Conservation (phyloP, 2,329 filamentous ascomycete species). For the Ophioceras dolichostomum region DNA sequence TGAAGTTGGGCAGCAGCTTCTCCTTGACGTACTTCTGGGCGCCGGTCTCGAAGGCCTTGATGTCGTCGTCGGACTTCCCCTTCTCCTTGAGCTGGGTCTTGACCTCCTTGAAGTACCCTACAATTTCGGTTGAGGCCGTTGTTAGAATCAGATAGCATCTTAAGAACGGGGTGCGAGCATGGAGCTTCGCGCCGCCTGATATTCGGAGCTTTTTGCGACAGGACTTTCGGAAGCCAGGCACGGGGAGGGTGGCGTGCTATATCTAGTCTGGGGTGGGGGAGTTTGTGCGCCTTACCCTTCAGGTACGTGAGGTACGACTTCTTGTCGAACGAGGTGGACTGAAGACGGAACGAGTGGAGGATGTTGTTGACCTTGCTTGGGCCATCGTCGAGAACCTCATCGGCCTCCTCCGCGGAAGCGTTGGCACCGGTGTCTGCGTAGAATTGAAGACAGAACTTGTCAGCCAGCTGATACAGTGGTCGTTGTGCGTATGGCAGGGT, state of each 20-base stretch:
- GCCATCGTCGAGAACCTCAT: conserved; percentile 60
- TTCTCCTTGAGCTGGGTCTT: conserved; percentile 53
- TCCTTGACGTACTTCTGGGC: conserved; percentile 69
- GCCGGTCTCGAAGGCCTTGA: conserved; percentile 70
- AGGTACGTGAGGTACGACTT: conserved; percentile 73
- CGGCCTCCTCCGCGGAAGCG: conserved; percentile 84
- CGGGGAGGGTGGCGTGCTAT: too few relatives aligned
- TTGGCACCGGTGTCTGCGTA: conserved; percentile 88
- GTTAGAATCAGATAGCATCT: too few relatives aligned
- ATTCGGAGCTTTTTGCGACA: too few relatives aligned
- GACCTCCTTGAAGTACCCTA: conserved; percentile 86
- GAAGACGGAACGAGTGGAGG: conserved; percentile 81
- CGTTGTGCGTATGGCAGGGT: too few relatives aligned
- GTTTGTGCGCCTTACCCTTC: conserved; percentile 78
- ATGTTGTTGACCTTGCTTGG: conserved; percentile 80
- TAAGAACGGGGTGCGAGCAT: too few relatives aligned
- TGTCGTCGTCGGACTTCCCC: conserved; percentile 46
- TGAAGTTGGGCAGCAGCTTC: conserved; percentile 71
- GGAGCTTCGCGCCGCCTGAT: too few relatives aligned
- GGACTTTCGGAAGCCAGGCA: too few relatives aligned
- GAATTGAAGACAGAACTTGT: too few relatives aligned
- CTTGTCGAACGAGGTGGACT: conserved; percentile 73
- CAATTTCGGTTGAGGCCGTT: too few relatives aligned
- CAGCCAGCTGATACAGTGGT: too few relatives aligned
- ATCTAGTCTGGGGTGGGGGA: conserved; percentile 6